These are phyloP conservation scores for Aspergillus sp. DNA, from an alignment of 2,329 filamentous ascomycete species.

Conservation along the genomic window DNA sequence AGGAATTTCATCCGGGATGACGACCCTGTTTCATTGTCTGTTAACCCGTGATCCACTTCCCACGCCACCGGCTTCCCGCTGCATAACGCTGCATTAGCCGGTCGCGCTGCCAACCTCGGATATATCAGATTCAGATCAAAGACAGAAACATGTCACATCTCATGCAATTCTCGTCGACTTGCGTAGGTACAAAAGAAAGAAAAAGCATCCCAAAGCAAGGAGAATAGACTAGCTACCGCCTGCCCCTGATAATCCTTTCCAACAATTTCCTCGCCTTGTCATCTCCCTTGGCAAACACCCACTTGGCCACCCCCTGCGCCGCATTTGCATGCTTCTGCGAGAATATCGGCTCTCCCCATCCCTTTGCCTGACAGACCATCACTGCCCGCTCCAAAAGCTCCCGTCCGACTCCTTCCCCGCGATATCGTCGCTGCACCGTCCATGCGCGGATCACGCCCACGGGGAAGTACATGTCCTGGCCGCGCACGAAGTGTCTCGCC, in stretches of 20 bases:
- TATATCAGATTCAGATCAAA: not conserved
- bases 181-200: no score
- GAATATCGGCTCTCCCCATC: conserved; percentile 69
- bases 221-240: not conserved
- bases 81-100: not conserved
- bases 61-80: not conserved
- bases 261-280: conserved; percentile 31
- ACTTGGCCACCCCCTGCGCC: conserved; percentile 57
- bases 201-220: not conserved
- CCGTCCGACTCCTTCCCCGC: conserved; percentile 69
- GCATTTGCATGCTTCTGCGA: conserved; percentile 77
- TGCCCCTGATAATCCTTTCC: conserved; percentile 40
- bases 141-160: not conserved
- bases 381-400: conserved; percentile 74
- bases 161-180: not conserved
- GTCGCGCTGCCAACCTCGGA: not conserved
- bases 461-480: not conserved
- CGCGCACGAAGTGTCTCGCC: conserved; percentile 7
- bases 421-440: conserved; percentile 71
- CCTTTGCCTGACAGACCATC: conserved; percentile 63
- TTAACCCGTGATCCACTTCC: not conserved
- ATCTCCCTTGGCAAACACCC: conserved; percentile 60
- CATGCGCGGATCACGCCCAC: conserved; percentile 69
- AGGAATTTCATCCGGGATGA: no score
- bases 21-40: no score